phyloP scores from a whole-genome alignment of 2,329 filamentous ascomycete genomes.

The Aspergillus bombycis region DNA sequence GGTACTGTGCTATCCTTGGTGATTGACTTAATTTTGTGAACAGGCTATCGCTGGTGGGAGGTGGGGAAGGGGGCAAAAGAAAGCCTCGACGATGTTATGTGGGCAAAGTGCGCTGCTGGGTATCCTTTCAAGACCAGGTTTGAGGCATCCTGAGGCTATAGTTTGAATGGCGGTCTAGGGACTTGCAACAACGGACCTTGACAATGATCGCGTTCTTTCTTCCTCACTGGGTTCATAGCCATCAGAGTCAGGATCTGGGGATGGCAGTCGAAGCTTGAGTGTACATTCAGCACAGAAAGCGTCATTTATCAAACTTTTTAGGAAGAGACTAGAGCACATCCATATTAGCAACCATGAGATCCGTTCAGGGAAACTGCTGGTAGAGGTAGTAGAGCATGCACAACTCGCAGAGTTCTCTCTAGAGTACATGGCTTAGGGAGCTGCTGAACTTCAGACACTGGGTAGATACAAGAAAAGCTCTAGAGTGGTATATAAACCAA shows the following conservation, averaged over 20 bases:
- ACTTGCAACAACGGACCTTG: background rate
- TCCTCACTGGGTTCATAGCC: background rate
- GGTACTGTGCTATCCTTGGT: background rate
- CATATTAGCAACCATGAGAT: background rate
- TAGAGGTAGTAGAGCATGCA: background rate
- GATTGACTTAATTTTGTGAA: background rate
- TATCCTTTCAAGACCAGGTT: background rate
- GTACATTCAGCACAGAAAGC: background rate
- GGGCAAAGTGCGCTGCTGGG: background rate
- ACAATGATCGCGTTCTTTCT: background rate
- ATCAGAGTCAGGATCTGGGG: background rate
- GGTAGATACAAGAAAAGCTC: background rate
- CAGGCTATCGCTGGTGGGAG: background rate
- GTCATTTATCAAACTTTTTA: background rate
- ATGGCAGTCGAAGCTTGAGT: background rate
- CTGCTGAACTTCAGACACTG: background rate
- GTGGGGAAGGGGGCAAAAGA: background rate
- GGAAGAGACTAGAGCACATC: background rate
- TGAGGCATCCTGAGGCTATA: background rate
- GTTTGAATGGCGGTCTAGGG: background rate
- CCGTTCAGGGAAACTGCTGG: background rate
- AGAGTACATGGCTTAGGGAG: background rate
- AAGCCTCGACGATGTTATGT: background rate
- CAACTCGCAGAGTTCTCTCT: background rate
- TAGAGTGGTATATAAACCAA: background rate